These are phyloP conservation scores for Excoecaria cochinchinensis DNA, from an alignment of 345 rosid species.

Conservation along the genomic window DNA sequence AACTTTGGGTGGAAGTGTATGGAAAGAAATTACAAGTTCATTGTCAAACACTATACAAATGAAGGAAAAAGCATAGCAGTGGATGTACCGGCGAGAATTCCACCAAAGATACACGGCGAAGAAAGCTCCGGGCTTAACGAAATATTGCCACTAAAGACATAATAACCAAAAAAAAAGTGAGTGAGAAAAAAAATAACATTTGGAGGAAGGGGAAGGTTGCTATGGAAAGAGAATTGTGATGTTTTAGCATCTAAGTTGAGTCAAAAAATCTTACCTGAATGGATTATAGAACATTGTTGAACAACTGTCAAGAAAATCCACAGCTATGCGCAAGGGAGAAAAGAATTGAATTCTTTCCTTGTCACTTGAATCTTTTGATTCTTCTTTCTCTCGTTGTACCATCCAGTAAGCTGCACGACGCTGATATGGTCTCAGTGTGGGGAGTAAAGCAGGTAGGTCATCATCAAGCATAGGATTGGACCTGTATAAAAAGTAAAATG, in stretches of 20 bases:
- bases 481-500: conserved; percentile 39
- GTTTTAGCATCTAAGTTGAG: not conserved
- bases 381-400: conserved; percentile 82
- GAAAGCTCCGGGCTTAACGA: conserved; percentile 53
- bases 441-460: conserved; percentile 66
- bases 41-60: not conserved
- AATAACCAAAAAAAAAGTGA: conserved; percentile 11
- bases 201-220: not conserved
- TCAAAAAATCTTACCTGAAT: conserved; percentile 59
- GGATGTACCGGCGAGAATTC: conserved; percentile 89
- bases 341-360: conserved; percentile 42
- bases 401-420: conserved; percentile 95
- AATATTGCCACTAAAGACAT: conserved; percentile 73
- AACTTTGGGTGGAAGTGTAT: not conserved
- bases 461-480: conserved; percentile 59
- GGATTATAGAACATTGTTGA: conserved; percentile 89
- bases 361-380: conserved; percentile 33
- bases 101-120: conserved; percentile 68
- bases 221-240: not conserved
- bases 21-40: not conserved
- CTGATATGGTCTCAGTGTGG: conserved; percentile 85
- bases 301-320: conserved; percentile 61
- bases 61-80: not conserved
- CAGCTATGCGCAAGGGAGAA: conserved; percentile 69
- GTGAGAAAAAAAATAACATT: not conserved